Evolutionary conservation across 805 yeast genomes (phyloP).

Genomic region (Myxozyma lipomycoides): DNA sequence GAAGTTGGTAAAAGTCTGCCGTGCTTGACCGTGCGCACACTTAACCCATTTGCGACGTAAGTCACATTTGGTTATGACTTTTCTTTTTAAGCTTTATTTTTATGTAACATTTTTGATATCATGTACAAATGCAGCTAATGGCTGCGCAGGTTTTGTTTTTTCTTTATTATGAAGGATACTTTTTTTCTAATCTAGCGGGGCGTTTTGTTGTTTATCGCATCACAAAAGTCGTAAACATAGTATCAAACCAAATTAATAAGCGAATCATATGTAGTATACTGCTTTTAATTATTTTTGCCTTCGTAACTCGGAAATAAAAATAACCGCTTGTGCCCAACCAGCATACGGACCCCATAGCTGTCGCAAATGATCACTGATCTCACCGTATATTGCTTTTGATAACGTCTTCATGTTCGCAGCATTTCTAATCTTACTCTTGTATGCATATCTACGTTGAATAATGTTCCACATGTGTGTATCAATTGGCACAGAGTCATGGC

Average conservation of each 20-base stretch:
- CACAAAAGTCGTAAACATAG: no score
- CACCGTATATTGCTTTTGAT: slow-evolving; percentile 50
- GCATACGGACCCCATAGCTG: slow-evolving; percentile 84
- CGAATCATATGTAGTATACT: no score
- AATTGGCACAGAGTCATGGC: slow-evolving; percentile 84
- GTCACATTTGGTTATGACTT: not conserved
- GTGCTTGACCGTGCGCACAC: slow-evolving; percentile 83
- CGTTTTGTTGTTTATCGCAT: no score
- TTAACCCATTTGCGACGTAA: slow-evolving; percentile 65
- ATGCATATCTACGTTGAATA: slow-evolving; percentile 36
- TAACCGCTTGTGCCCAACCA: slow-evolving; percentile 95
- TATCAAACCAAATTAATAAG: no score
- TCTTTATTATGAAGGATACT: no score
- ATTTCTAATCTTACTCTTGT: slow-evolving; percentile 31
- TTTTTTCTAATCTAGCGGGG: not conserved
- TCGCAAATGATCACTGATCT: slow-evolving; percentile 57
- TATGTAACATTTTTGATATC: not conserved
- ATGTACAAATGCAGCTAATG: no score
- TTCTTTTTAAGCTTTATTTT: not conserved
- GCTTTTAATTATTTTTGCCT: not conserved
- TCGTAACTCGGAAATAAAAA: slow-evolving; percentile 17
- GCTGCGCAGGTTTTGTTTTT: not conserved
- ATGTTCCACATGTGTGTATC: slow-evolving; percentile 94
- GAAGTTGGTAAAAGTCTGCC: slow-evolving; percentile 96
- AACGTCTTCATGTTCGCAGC: slow-evolving; percentile 43